phyloP scores from a whole-genome alignment of 495 filamentous ascomycete species.

The Acidomyces sp. region DNA sequence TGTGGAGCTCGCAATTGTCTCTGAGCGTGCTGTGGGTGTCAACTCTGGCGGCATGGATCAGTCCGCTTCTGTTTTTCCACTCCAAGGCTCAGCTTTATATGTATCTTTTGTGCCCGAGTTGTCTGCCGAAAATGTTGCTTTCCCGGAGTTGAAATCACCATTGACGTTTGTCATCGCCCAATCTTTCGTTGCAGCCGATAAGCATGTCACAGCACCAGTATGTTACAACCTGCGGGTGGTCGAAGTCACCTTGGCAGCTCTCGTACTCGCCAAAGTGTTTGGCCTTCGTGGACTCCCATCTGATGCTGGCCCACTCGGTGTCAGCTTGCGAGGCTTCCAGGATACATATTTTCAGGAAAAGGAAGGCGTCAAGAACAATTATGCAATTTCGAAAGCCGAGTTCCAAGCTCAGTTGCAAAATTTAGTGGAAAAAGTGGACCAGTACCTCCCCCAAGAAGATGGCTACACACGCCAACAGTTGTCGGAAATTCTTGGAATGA shows the following conservation, averaged over 20 bases:
- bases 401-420: slow-evolving; percentile 55
- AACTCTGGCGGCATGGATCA: slow-evolving; percentile 98
- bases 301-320: slow-evolving; percentile 72
- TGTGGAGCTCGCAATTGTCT: slow-evolving; percentile 81
- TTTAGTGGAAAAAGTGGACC: slow-evolving; percentile 49
- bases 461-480: slow-evolving; percentile 87
- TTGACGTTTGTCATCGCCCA: slow-evolving; percentile 89
- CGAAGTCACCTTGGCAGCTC: slow-evolving; percentile 81
- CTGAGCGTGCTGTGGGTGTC: slow-evolving; percentile 86
- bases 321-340: slow-evolving; percentile 76
- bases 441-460: slow-evolving; percentile 54
- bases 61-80: slow-evolving; percentile 87
- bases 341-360: slow-evolving; percentile 58
- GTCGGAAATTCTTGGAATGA: slow-evolving; percentile 54
- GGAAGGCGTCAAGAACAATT: slow-evolving; percentile 36
- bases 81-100: slow-evolving; percentile 72
- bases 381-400: slow-evolving; percentile 24
- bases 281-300: slow-evolving; percentile 49
- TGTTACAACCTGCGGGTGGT: slow-evolving; percentile 96
- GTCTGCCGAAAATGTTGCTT: slow-evolving; percentile 59
- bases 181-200: slow-evolving; percentile 84
- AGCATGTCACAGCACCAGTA: slow-evolving; percentile 80
- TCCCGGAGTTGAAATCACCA: slow-evolving; percentile 70
- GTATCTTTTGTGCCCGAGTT: slow-evolving; percentile 82
- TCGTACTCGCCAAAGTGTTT: slow-evolving; percentile 50